Conservation (phyloP, 768 basidiomycete species). For the Trametes maxima region DNA sequence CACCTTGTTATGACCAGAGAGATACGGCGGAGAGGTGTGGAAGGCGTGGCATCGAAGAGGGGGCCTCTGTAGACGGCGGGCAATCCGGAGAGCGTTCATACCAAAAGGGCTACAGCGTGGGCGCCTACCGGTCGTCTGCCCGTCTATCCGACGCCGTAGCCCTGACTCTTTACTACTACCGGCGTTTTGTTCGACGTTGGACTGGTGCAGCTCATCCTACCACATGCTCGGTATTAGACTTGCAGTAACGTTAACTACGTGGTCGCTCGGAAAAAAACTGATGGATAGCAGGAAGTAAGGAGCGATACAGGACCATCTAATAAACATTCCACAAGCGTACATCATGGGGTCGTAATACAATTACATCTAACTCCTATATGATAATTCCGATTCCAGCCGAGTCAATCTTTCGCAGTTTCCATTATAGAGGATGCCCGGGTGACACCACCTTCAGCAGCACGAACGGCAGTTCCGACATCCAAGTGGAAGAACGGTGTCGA, state of each 20-base stretch:
- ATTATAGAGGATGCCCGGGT: constrained; percentile 9
- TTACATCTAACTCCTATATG: constrained; percentile 5
- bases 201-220: too few relatives aligned
- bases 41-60: constrained; percentile 28
- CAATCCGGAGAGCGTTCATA: constrained; percentile 11
- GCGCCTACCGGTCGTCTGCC: background rate
- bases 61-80: constrained; percentile 2
- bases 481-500: constrained; percentile 90
- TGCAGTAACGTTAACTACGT: too few relatives aligned
- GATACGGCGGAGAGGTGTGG: constrained; percentile 28
- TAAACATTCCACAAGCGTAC: constrained; percentile 11
- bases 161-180: too few relatives aligned
- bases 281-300: too few relatives aligned
- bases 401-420: background rate
- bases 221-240: too few relatives aligned
- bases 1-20: constrained; percentile 48
- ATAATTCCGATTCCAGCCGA: background rate
- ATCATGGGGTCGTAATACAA: constrained; percentile 12
- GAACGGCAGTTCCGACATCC: constrained; percentile 34
- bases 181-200: too few relatives aligned
- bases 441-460: constrained; percentile 32
- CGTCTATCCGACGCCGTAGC: background rate
- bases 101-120: background rate
- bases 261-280: too few relatives aligned
- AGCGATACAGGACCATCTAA: background rate